Base-by-base conservation (phyloP, 805 yeast species). In the Candida caryicola region DNA sequence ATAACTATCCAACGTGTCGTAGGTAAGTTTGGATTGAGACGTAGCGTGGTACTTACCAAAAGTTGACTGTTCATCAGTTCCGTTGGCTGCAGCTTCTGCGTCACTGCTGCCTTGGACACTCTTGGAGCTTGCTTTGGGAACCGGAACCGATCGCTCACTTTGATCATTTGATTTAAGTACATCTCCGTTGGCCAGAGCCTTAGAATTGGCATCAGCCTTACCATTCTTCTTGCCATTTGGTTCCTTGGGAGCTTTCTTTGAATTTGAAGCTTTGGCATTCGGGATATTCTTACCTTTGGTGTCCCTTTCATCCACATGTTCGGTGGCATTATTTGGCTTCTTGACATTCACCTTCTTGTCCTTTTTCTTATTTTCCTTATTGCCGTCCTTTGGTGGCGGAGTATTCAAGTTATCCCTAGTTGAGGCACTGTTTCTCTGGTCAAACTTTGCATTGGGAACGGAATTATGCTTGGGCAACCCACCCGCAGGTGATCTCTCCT, bases 1-100 rank as follows among this genome's bases (percentile, higher is more conserved):
- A 51, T 83, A 82, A 14, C 71, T 69, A 7, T 66, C 59, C 47
- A 81, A 52, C 19, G 73, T 62, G 8, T 74, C 74, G 49, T 75
- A 81, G 0, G 69, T 59, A 34, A 76, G 58, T 35, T 62, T 64
- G 3, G 82, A 77, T 29, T 17, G 17, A 19, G 12, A 10, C 17
- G 25, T 13, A 29, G 17, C 30, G 9, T 23, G 15, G 10, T 21
- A 21, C 25, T 21, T 21, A 7, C 25, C 25, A 21, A 21, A 21
- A 10, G 25, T 29, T 19, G 9, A 13, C 29, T 16, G 23, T 14
- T 18, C 28, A 15, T 15, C 18, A n/a, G n/a, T n/a, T n/a, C n/a
- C n/a, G n/a, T n/a, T n/a, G n/a, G n/a, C n/a, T n/a, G n/a, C n/a
- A n/a, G n/a, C n/a, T n/a, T n/a, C n/a, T n/a, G n/a, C n/a, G n/a